Evolutionary conservation across 257 asterid species (phyloP).

Genomic region (Galeopsis tetrahit): DNA sequence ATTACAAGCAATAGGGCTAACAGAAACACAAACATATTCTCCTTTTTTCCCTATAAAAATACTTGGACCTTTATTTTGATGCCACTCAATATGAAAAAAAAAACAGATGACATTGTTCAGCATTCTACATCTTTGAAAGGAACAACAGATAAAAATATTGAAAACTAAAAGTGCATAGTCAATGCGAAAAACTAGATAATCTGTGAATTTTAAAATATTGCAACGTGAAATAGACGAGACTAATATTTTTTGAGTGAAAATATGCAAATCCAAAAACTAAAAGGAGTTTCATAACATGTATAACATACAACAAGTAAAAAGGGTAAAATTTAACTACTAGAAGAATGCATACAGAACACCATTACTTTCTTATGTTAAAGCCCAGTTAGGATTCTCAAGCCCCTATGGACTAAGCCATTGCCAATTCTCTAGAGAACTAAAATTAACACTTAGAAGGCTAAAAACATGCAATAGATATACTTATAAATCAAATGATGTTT

Average conservation of each 20-base stretch:
- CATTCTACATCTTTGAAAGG: conserved; percentile 6
- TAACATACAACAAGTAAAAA: background rate
- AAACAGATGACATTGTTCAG: conserved; percentile 6
- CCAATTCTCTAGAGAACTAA: conserved; percentile 10
- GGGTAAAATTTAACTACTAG: background rate
- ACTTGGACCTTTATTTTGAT: conserved; percentile 6
- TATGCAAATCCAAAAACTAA: background rate
- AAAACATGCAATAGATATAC: background rate
- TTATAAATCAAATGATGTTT: conserved; percentile 8
- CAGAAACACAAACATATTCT: conserved; percentile 19
- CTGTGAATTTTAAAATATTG: background rate
- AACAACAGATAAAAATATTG: background rate
- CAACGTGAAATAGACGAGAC: background rate
- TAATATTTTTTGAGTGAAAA: background rate
- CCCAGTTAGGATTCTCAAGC: background rate
- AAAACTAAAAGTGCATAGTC: background rate
- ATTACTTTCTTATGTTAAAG: background rate
- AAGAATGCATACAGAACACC: background rate
- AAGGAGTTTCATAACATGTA: background rate
- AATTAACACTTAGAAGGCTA: background rate
- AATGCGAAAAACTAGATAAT: background rate
- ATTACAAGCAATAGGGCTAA: conserved; percentile 39
- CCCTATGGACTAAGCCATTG: background rate
- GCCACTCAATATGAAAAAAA: background rate
- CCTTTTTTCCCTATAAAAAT: conserved; percentile 8